Percentiles rank a stretch among this genome's conserved stretches.
Conservation (phyloP, 208 protist genomes). For the Leishmania turanica region DNA sequence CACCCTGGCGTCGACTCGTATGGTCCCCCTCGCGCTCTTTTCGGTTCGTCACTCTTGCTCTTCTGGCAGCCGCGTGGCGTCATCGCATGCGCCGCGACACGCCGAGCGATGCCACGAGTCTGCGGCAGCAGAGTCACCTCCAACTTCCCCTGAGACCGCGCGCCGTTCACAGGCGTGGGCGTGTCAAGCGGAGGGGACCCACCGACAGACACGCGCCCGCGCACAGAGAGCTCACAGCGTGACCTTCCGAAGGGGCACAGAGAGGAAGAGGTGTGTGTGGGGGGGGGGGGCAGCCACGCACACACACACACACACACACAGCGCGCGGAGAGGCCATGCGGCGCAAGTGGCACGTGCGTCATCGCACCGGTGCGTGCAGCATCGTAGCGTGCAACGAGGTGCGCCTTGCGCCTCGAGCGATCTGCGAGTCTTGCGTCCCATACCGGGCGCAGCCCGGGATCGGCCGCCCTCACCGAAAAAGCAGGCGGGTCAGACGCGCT, state of each 20-base stretch:
- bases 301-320: not conserved
- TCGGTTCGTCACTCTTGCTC: not conserved
- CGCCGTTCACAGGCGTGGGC: not conserved
- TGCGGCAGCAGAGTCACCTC: not conserved
- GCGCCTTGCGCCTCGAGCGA: not conserved
- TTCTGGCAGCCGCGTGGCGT: not conserved
- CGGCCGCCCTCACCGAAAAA: not conserved
- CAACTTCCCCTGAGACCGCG: not conserved
- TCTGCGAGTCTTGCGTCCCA: not conserved
- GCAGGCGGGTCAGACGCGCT: not conserved
- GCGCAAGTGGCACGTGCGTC: not conserved
- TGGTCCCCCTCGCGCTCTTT: no score
- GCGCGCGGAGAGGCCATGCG: not conserved
- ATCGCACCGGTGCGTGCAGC: not conserved
- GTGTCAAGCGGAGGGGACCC: not conserved
- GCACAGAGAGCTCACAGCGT: not conserved
- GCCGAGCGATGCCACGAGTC: not conserved
- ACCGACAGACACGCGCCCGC: not conserved
- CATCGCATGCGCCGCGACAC: not conserved
- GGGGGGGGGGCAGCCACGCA: not conserved
- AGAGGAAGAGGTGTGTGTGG: not conserved
- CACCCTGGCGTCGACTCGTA: no score
- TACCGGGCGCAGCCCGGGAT: not conserved
- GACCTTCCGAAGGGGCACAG: not conserved
- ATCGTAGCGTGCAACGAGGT: not conserved